Percentiles rank a stretch among this genome's conserved stretches.
phyloP scores from a whole-genome alignment of 2,329 filamentous ascomycete species.

The Ceratocystis ficicola region DNA sequence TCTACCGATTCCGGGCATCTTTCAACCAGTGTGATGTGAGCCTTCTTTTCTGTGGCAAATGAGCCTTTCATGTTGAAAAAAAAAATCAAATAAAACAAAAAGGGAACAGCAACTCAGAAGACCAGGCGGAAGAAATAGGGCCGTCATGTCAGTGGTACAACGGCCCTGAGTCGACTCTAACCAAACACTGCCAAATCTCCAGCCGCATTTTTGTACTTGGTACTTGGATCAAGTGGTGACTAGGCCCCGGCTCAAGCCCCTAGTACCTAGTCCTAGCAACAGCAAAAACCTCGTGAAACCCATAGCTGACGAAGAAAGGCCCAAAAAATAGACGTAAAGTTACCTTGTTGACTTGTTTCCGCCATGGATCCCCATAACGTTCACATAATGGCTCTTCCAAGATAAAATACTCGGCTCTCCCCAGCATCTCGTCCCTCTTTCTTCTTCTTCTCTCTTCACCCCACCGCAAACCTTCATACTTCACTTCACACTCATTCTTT shows the following conservation, averaged over 20 bases:
- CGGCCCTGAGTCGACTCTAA: background rate
- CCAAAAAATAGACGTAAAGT: background rate
- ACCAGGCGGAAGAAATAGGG: background rate
- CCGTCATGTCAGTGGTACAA: background rate
- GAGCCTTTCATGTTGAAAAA: background rate
- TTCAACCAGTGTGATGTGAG: background rate
- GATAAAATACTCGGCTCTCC: constrained; percentile 17
- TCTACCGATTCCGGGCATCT: background rate
- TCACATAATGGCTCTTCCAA: background rate
- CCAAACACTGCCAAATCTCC: background rate
- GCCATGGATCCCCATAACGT: background rate
- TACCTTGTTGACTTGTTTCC: constrained; percentile 6
- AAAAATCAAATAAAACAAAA: background rate
- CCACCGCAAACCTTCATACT: constrained; percentile 14
- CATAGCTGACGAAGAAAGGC: background rate
- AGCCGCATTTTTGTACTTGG: background rate
- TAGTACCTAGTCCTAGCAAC: background rate
- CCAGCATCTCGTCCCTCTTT: background rate
- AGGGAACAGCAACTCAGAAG: constrained; percentile 4
- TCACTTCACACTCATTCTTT: constrained; percentile 19
- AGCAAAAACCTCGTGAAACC: background rate
- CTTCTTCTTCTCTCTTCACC: constrained; percentile 13
- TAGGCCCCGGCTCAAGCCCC: background rate
- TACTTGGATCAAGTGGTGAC: background rate
- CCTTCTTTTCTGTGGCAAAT: constrained; percentile 2